Percentiles rank a stretch among this genome's conserved stretches.
Evolutionary conservation across 352 stramenopile genomes (phyloP).

Genomic region (Achlya hypogyna): DNA sequence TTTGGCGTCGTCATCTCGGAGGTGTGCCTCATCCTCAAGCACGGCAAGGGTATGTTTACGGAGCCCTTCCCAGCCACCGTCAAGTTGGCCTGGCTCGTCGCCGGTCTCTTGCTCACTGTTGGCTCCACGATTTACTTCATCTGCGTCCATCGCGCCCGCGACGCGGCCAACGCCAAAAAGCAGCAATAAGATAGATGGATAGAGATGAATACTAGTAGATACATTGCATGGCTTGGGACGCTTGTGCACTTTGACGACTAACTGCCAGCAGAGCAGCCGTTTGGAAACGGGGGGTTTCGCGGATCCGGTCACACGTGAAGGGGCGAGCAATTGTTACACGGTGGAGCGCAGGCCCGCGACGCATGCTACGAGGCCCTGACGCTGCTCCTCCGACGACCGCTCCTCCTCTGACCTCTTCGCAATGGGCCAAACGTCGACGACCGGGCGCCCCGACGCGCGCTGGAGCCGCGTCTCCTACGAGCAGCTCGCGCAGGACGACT

Average conservation of each 20-base stretch:
- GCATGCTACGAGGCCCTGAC: not conserved
- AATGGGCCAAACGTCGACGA: not conserved
- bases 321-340: not conserved
- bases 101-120: conserved; percentile 60
- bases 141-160: conserved; percentile 27
- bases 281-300: not conserved
- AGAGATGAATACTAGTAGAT: not conserved
- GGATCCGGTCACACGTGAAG: not conserved
- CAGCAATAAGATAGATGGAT: not conserved
- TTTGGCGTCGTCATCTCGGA: conserved; percentile 70
- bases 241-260: too few species aligned
- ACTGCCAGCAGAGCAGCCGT: not conserved
- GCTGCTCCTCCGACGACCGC: not conserved
- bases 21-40: conserved; percentile 74
- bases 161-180: not conserved
- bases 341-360: not conserved
- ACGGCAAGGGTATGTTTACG: conserved; percentile 82
- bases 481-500: conserved; percentile 56
- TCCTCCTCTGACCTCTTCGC: not conserved
- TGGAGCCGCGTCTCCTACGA: conserved; percentile 57
- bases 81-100: conserved; percentile 70
- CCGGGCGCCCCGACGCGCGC: conserved; percentile 38
- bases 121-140: conserved; percentile 81
- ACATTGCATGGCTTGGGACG: too few species aligned
- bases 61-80: conserved; percentile 69